Base-by-base conservation (phyloP, 305 asterid genomes). In the Caryopteris hybrid region DNA sequence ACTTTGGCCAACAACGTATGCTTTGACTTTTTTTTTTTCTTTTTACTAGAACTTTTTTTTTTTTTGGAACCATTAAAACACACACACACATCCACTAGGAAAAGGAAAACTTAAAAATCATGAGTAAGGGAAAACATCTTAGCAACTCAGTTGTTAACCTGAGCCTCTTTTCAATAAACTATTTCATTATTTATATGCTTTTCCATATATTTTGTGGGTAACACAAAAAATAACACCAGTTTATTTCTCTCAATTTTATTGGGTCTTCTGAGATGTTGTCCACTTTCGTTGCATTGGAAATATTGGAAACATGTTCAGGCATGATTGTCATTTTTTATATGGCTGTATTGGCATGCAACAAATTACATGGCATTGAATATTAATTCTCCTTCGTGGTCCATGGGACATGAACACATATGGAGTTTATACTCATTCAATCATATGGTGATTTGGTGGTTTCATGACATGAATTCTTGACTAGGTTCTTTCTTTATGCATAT, bases 1-100 rank as follows among this genome's bases (percentile, higher is more conserved):
- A 61, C 70, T 66, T 38, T 17, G 54, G 77, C 80, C 61, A 52
- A 60, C 52, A 70, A 60, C 60, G 83, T 73, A 78, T 6, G 85
- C 48, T 2, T 68, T 12, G 39, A 39, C 8, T 38, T 47, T 27
- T 22, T 58, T 38, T 47, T 27, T 22, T 58, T 64, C 57, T 43
- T 23, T 29, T 36, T 46, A 62, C 16, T 41, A 7, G 50, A 25
- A 51, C 9, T 22, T 2, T 13, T 67, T 2, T 13, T 67, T 31
- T 8, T 51, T 22, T 22, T 16, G 39, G 48, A 39, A 39, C 61
- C 16, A 25, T 7, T 31, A 8, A 31, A 3, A 31, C 6, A 27
- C 6, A 31, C 6, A 31, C 6, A 3, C 5, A 31, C 6, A 31
- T n/a, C n/a, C n/a, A n/a, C n/a, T n/a, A n/a, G n/a, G 34, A 33